Conservation (phyloP, 768 basidiomycete species). For the Cubamyces lactineus region DNA sequence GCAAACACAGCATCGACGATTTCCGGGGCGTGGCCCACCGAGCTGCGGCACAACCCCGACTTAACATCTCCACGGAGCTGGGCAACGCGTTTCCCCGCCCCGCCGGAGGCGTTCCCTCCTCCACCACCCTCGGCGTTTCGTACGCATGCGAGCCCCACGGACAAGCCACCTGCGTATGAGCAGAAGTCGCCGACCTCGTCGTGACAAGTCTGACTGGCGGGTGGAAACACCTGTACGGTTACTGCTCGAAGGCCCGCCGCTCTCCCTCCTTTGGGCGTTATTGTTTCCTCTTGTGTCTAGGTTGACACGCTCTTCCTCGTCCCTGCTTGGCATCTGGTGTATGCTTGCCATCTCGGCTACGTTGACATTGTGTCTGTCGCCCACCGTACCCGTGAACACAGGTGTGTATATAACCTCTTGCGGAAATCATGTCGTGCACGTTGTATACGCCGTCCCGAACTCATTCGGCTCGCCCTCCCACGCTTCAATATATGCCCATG, state of each 20-base stretch:
- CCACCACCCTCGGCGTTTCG: background rate
- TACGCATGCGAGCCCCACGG: background rate
- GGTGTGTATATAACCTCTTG: too few species aligned
- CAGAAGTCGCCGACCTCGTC: background rate
- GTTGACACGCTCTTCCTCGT: too few species aligned
- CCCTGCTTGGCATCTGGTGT: background rate
- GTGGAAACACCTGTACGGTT: too few species aligned
- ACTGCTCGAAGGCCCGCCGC: too few species aligned
- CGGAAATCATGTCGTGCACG: too few species aligned
- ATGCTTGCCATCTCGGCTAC: background rate
- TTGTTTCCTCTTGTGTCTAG: too few species aligned
- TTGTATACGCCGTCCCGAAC: too few species aligned
- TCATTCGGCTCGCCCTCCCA: too few species aligned
- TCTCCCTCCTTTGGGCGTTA: too few species aligned
- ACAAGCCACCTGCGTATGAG: background rate
- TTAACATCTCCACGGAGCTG: constrained; percentile 17
- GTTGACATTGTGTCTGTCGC: too few species aligned
- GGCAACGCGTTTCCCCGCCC: constrained; percentile 16
- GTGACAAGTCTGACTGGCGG: background rate
- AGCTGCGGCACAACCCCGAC: constrained; percentile 23
- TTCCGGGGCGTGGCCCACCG: constrained; percentile 20
- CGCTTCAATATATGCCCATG: too few species aligned
- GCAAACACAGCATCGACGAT: constrained; percentile 22
- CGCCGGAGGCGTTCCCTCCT: constrained; percentile 11
- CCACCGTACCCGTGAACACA: background rate